Evolutionary conservation across 345 rosid genomes (phyloP).

Genomic region (Gossypium thurberi): DNA sequence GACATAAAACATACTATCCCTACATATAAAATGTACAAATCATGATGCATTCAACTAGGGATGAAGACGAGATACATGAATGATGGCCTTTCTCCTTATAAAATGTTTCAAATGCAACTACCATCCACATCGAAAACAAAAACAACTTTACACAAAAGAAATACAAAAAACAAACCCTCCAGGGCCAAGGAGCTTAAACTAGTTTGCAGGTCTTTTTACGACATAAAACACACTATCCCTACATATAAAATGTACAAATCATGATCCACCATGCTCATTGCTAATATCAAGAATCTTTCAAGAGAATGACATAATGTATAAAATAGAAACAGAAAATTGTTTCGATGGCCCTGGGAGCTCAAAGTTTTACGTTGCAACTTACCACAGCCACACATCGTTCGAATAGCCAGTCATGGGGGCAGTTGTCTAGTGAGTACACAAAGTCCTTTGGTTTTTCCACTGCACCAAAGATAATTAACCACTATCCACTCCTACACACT

Average conservation of each 20-base stretch:
- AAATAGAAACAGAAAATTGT: background rate
- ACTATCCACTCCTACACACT: background rate
- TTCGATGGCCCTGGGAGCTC: background rate
- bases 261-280: background rate
- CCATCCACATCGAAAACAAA: background rate
- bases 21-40: background rate
- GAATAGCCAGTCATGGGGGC: slow-evolving; percentile 76
- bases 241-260: background rate
- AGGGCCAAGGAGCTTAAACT: background rate
- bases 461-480: slow-evolving; percentile 20
- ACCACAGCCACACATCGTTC: slow-evolving; percentile 58
- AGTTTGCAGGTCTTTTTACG: background rate
- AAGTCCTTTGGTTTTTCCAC: slow-evolving; percentile 44
- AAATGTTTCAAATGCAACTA: background rate
- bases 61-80: background rate
- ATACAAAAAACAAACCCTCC: background rate
- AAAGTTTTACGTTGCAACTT: slow-evolving; percentile 11
- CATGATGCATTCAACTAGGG: background rate
- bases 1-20: background rate
- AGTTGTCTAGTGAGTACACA: slow-evolving; percentile 49
- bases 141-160: background rate
- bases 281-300: background rate
- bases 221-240: background rate
- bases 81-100: background rate
- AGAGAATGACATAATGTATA: background rate